Evolutionary conservation across 306 rosid genomes (phyloP).

Genomic region (Glycine tomentella): DNA sequence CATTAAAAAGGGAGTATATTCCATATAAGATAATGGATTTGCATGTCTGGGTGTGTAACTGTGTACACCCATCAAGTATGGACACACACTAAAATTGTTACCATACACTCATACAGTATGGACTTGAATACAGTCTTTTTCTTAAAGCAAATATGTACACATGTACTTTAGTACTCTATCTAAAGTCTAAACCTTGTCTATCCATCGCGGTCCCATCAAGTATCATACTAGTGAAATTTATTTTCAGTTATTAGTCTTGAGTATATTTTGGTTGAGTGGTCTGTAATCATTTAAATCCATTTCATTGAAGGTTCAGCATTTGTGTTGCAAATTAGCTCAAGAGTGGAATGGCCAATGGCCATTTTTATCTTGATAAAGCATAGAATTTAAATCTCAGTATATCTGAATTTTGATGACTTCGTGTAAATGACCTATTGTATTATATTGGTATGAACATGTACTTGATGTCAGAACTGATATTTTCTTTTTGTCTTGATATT

Average conservation of each 20-base stretch:
- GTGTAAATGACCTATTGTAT: constrained; percentile 14
- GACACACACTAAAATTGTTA: neutral
- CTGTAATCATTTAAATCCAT: constrained; percentile 38
- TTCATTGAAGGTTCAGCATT: neutral
- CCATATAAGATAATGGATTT: neutral
- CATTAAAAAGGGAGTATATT: neutral
- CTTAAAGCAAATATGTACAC: neutral
- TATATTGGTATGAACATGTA: constrained; percentile 8
- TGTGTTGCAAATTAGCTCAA: constrained; percentile 16
- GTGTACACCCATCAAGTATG: neutral
- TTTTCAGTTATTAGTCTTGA: constrained; percentile 13
- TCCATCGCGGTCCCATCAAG: too few relatives aligned
- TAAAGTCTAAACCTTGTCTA: neutral
- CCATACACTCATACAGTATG: neutral
- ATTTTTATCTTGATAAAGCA: constrained; percentile 13
- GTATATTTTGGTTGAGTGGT: constrained; percentile 17
- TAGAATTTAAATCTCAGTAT: constrained; percentile 14
- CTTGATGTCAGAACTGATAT: constrained; percentile 38
- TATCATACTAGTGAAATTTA: neutral
- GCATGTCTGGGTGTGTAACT: too few relatives aligned
- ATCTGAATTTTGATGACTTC: constrained; percentile 17
- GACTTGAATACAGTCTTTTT: neutral
- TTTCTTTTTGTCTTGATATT: constrained; percentile 33
- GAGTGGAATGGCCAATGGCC: neutral
- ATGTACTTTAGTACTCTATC: neutral